Conservation (phyloP, 2,329 filamentous ascomycete species). For the Arachnomyces sp. region DNA sequence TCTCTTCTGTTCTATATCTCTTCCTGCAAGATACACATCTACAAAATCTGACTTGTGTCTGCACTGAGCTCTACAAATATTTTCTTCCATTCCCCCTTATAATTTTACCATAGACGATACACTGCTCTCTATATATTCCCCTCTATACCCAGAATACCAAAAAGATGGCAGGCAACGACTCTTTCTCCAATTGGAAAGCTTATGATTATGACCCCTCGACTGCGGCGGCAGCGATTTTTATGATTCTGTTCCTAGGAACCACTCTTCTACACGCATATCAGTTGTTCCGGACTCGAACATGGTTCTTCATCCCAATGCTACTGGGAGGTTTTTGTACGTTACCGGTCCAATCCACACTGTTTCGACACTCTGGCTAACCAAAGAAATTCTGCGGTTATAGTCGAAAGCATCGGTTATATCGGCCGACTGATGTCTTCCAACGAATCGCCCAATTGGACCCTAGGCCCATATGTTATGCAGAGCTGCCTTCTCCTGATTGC, state of each 20-base stretch:
- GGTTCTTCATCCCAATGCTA: constrained; percentile 32
- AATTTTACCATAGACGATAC: too few relatives aligned
- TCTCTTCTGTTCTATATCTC: too few relatives aligned
- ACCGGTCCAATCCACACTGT: not conserved
- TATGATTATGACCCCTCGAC: constrained; percentile 34
- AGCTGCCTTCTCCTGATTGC: constrained; percentile 39
- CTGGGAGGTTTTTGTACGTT: constrained; percentile 6
- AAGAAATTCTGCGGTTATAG: constrained; percentile 18
- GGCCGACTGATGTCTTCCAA: constrained; percentile 35
- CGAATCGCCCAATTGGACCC: constrained; percentile 36
- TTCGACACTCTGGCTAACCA: too few relatives aligned
- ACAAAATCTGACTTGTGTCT: too few relatives aligned
- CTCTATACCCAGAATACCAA: too few relatives aligned
- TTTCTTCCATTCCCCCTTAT: too few relatives aligned
- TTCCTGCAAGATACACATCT: too few relatives aligned
- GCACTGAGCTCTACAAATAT: too few relatives aligned
- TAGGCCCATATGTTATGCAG: constrained; percentile 36
- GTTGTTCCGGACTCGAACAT: constrained; percentile 35
- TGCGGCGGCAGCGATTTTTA: constrained; percentile 35
- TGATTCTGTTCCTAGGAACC: constrained; percentile 34
- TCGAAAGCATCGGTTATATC: constrained; percentile 45
- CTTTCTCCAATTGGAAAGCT: not conserved
- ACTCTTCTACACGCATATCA: constrained; percentile 33
- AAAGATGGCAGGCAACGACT: too few relatives aligned
- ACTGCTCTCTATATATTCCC: too few relatives aligned